A percentile compares a stretch with the other conserved stretches of the same genome.
Conservation (phyloP, 148 eudicot genomes). For the Persicaria tinctoria region DNA sequence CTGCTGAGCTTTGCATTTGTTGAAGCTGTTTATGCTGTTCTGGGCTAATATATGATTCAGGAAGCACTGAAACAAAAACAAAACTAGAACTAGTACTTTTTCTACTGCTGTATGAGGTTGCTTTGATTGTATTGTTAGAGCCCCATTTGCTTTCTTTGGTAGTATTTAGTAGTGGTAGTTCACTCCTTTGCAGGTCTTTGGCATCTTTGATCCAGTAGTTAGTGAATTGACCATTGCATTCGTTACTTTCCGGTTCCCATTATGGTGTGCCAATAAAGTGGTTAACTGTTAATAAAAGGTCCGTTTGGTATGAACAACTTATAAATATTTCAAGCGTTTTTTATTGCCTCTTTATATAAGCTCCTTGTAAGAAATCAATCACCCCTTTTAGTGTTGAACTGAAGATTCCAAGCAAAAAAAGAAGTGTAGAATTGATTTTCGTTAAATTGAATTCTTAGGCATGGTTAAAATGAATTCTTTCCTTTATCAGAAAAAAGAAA, state of each 20-base stretch:
- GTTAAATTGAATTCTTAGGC: too few relatives aligned
- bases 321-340: too few relatives aligned
- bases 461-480: too few relatives aligned
- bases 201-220: not conserved
- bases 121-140: not conserved
- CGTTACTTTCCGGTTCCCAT: not conserved
- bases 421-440: too few relatives aligned
- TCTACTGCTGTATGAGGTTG: not conserved
- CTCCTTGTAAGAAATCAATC: too few relatives aligned
- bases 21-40: not conserved
- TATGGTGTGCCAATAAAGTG: too few relatives aligned
- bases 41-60: constrained; percentile 2
- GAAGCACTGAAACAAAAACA: not conserved
- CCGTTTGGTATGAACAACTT: too few relatives aligned
- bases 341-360: too few relatives aligned
- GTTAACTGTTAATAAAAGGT: too few relatives aligned
- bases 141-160: not conserved
- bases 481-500: too few relatives aligned
- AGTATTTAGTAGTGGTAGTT: not conserved
- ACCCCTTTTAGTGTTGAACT: too few relatives aligned
- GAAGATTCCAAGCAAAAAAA: too few relatives aligned
- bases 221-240: not conserved
- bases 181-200: not conserved
- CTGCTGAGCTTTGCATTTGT: constrained; percentile 8
- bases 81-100: not conserved